Conservation (phyloP, 495 filamentous ascomycete genomes). For the Acidomyces sp. region DNA sequence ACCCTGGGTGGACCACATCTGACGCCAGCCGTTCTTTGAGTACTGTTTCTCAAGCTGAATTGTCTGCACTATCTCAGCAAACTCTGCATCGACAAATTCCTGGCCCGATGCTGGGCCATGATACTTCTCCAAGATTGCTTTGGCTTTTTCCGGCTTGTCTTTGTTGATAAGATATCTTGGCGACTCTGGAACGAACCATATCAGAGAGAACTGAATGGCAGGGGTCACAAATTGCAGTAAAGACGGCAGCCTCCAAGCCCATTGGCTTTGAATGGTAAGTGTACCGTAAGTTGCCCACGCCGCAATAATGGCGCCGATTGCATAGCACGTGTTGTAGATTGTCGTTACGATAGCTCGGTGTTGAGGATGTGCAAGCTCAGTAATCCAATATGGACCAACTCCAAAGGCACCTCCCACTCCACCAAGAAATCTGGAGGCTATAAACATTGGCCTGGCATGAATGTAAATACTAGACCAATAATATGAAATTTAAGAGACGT, state of each 20-base stretch:
- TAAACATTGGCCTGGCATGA: no score
- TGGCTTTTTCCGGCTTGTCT: conserved; percentile 1
- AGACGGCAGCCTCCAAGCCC: conserved; percentile 4
- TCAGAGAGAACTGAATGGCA: conserved; percentile 6
- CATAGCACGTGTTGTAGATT: conserved; percentile 2
- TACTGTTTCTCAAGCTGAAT: conserved; percentile 3
- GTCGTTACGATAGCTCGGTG: conserved; percentile 1
- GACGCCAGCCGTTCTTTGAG: conserved; percentile 14
- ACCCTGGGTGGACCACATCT: conserved; percentile 21
- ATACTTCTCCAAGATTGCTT: conserved; percentile 1
- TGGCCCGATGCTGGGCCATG: conserved; percentile 4
- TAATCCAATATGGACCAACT: conserved; percentile 5
- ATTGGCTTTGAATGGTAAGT: conserved; percentile 1
- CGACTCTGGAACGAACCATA: conserved; percentile 7
- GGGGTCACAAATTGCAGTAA: conserved; percentile 2
- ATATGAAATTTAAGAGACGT: no score
- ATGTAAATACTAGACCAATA: no score
- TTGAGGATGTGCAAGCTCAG: conserved; percentile 4
- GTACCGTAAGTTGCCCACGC: conserved; percentile 6
- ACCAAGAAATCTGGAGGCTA: conserved; percentile 1
- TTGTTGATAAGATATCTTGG: conserved; percentile 7
- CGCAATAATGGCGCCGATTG: neutral
- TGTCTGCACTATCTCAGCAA: conserved; percentile 15
- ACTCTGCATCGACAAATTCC: conserved; percentile 23
- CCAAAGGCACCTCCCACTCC: neutral